A percentile compares a stretch with the other conserved stretches of the same genome.
These are phyloP conservation scores for Mycena citricolor DNA, from an alignment of 1,284 basidiomycete species.

Conservation along the genomic window DNA sequence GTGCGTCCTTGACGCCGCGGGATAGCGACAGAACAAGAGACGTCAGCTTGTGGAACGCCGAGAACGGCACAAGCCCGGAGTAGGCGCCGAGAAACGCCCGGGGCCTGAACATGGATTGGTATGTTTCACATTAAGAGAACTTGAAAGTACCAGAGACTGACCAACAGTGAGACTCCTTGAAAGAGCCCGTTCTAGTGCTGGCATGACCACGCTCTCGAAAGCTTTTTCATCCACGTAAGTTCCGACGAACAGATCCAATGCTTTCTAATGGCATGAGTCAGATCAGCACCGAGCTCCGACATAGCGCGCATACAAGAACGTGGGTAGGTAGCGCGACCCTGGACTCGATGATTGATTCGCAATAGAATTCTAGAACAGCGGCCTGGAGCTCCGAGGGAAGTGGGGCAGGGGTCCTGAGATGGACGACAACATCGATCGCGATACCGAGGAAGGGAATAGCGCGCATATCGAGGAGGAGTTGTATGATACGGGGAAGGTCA, in stretches of 20 bases:
- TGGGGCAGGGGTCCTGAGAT: conserved; percentile 54
- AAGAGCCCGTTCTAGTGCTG: conserved; percentile 17
- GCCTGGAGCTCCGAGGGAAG: conserved; percentile 48
- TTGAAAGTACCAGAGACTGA: conserved; percentile 3
- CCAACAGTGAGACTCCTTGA: conserved; percentile 8
- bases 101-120: conserved; percentile 45
- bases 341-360: conserved; percentile 17
- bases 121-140: conserved; percentile 33
- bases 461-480: conserved; percentile 42
- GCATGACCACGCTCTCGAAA: conserved; percentile 17
- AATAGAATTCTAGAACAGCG: conserved; percentile 18
- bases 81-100: conserved; percentile 1
- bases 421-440: conserved; percentile 59
- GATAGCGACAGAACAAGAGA: conserved; percentile 65
- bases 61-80: conserved; percentile 20
- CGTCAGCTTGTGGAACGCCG: conserved; percentile 38
- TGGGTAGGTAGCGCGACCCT: conserved; percentile 10
- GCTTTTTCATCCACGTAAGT: conserved; percentile 16
- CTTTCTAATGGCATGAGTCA: too few species aligned
- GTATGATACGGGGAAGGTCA: conserved; percentile 41
- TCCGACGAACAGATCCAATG: conserved; percentile 18
- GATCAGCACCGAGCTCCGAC: too few species aligned
- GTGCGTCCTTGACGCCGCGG: conserved; percentile 68
- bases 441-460: conserved; percentile 55
- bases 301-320: conserved; percentile 13